These are phyloP conservation scores for Pseudoperonospora humuli DNA, from an alignment of 352 stramenopile species.

Conservation along the genomic window DNA sequence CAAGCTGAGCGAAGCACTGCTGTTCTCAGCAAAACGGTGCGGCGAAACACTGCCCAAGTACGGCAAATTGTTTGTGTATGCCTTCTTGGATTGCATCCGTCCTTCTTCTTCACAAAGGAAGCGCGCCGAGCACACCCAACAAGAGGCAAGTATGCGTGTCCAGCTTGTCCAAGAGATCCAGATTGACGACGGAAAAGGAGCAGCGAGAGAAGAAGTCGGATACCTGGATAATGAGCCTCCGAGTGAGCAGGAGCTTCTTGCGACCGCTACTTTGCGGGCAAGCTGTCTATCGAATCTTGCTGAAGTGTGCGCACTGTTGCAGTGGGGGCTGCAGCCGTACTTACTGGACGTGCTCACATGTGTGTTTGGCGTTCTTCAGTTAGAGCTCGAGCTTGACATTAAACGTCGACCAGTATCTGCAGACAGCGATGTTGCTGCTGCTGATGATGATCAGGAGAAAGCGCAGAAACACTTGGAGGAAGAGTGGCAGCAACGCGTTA, in stretches of 20 bases:
- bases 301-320: slow-evolving; percentile 67
- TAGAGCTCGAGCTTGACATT: slow-evolving; percentile 40
- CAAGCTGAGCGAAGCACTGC: slow-evolving; percentile 76
- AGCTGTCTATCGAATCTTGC: slow-evolving; percentile 85
- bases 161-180: slow-evolving; percentile 55
- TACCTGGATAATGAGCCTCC: slow-evolving; percentile 4
- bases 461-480: slow-evolving; percentile 11
- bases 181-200: slow-evolving; percentile 1
- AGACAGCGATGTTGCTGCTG: neutral
- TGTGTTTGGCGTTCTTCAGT: slow-evolving; percentile 69
- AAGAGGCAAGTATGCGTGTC: slow-evolving; percentile 22
- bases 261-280: slow-evolving; percentile 55
- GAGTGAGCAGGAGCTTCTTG: slow-evolving; percentile 23
- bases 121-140: slow-evolving; percentile 6
- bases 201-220: neutral
- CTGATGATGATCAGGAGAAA: slow-evolving; percentile 11
- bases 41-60: slow-evolving; percentile 66
- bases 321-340: slow-evolving; percentile 69
- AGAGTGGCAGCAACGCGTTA: slow-evolving; percentile 26
- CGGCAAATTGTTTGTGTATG: slow-evolving; percentile 67
- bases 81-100: slow-evolving; percentile 73
- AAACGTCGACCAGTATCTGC: slow-evolving; percentile 5
- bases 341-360: slow-evolving; percentile 67
- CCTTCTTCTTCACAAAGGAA: slow-evolving; percentile 15
- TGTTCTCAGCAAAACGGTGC: slow-evolving; percentile 73